Conservation (phyloP, 2,329 filamentous ascomycete genomes). For the Didymella segeticola region DNA sequence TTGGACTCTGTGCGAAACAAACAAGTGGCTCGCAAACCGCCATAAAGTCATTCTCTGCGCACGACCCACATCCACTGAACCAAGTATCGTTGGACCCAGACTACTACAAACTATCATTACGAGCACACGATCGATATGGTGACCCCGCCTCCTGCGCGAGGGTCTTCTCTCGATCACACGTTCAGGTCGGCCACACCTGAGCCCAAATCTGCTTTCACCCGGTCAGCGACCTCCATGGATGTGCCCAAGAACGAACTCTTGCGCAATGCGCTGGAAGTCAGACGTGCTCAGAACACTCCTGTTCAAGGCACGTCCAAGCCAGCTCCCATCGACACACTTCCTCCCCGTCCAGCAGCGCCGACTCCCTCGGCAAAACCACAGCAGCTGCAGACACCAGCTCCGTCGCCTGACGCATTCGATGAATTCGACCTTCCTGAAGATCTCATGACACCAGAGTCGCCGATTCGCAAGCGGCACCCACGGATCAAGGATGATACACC, state of each 20-base stretch:
- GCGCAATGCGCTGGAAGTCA: constrained; percentile 42
- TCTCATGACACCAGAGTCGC: constrained; percentile 37
- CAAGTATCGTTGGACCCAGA: constrained; percentile 1
- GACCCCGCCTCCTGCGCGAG: constrained; percentile 27
- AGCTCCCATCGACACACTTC: neutral
- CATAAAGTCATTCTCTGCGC: constrained; percentile 8
- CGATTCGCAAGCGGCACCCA: constrained; percentile 35
- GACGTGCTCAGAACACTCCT: constrained; percentile 34
- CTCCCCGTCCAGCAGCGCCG: neutral
- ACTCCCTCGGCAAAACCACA: constrained; percentile 3
- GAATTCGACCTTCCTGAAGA: constrained; percentile 42
- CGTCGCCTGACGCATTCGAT: constrained; percentile 29
- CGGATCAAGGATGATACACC: constrained; percentile 28
- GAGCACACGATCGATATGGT: constrained; percentile 27
- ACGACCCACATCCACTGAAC: neutral
- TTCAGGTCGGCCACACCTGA: constrained; percentile 30
- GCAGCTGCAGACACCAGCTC: constrained; percentile 6
- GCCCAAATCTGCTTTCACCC: constrained; percentile 16
- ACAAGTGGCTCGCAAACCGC: constrained; percentile 6
- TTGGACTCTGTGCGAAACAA: constrained; percentile 7
- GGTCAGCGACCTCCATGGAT: constrained; percentile 26
- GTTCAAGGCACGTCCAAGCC: constrained; percentile 6
- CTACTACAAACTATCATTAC: constrained; percentile 1
- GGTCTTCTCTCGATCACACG: constrained; percentile 24
- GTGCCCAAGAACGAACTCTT: constrained; percentile 46